Evolutionary conservation across 345 rosid genomes (phyloP).

Genomic region (Gossypium ekmanianum): DNA sequence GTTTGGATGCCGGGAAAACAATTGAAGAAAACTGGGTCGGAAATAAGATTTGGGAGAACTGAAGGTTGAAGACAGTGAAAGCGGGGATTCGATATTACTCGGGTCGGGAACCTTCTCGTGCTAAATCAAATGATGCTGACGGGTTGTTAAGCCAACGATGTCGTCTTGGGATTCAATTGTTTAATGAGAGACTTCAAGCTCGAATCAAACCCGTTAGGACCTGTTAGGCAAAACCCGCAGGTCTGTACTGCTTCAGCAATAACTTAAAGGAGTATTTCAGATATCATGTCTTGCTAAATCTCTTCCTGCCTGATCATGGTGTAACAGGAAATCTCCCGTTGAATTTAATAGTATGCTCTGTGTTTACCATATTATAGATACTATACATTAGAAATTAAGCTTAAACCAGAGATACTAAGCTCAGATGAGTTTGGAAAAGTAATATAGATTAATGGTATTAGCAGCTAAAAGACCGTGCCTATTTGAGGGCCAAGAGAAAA

Average conservation of each 20-base stretch:
- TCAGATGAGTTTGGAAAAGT: no score
- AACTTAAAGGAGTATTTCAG: not conserved
- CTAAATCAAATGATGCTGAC: not conserved
- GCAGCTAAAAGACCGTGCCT: no score
- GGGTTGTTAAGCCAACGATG: not conserved
- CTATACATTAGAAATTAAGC: no score
- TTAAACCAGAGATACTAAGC: no score
- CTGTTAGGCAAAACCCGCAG: not conserved
- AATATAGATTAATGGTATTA: no score
- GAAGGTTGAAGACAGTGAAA: not conserved
- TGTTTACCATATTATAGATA: accelerated
- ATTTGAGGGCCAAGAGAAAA: no score
- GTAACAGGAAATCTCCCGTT: no score
- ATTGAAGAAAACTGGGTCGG: not conserved
- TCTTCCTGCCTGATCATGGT: no score
- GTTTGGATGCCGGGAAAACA: not conserved
- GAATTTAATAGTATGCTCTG: no score
- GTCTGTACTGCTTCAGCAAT: not conserved
- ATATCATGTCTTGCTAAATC: no score
- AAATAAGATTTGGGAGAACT: no score
- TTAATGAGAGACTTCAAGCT: not conserved
- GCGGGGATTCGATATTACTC: not conserved
- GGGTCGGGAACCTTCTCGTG: not conserved
- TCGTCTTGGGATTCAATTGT: not conserved
- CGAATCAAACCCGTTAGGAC: not conserved